Base-by-base conservation (phyloP, 192 early-diverging fungal species). In the Coemansia sp. region DNA sequence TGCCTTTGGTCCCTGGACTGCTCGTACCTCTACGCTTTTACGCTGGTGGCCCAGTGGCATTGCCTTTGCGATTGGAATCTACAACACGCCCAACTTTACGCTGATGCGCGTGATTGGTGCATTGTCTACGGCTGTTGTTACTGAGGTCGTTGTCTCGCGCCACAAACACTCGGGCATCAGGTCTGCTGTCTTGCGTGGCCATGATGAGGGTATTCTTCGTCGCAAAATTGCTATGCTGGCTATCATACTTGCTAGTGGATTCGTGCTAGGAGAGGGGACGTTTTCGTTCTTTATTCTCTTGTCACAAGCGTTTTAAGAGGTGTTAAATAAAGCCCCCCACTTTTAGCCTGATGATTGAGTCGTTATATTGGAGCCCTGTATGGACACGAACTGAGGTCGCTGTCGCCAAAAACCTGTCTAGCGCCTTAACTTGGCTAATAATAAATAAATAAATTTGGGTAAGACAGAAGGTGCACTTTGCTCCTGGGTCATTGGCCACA, bases 51-150 rank as follows among this genome's bases (percentile, higher is more conserved):
- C 91, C 16, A 89, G 88, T 49, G 91, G 91, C 0, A 91, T 93
- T 38, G 90, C 91, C 22, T 93, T 93, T 84, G 90, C 91, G 6
- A 90, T 93, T 55, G 91, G 91, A 18, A 93, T 93, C 67, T 93
- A 91, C 79, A 93, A 93, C 73, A 84, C 91, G 1, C 91, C 91
- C 15, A 89, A 89, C 55, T 93, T 93, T 63, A 93, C 90, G 4
- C 68, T 93, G 27, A 90, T 90, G 59, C 86, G 91, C 1, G 88
- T 89, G 4, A 74, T 90, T 13, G 91, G 91, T 12, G 90, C 90
- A 10, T 51, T 87, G 9, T 54, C 79, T 9, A 84, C 82, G 11
- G 52, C 89, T 11, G 63, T 60, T 3, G 76, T 55, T 47, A 89
- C 74, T 0, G 86, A 72, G 59, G 68, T 69, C 3, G 65, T 71